Conservation (phyloP, 306 rosid genomes). For the Gillenia trifoliata region DNA sequence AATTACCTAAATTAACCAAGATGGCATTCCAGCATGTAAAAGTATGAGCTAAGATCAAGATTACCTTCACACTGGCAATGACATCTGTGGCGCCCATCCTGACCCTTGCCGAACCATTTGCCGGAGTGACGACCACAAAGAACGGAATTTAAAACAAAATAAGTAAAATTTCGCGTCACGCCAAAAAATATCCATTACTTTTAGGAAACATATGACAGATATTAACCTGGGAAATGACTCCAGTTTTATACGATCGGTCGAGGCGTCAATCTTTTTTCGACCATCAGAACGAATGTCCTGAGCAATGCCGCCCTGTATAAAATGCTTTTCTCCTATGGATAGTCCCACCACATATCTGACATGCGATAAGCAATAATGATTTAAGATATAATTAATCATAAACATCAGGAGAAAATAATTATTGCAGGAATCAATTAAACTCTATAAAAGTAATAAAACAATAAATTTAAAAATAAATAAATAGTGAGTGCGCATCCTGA, state of each 20-base stretch:
- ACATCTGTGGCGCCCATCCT: constrained; percentile 79
- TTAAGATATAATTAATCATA: background rate
- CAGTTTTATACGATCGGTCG: constrained; percentile 81
- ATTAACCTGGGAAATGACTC: constrained; percentile 65
- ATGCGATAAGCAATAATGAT: background rate
- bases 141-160: background rate
- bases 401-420: background rate
- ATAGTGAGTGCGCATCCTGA: background rate
- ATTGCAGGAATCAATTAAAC: background rate
- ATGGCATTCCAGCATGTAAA: constrained; percentile 12
- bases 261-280: constrained; percentile 61
- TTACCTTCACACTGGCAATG: constrained; percentile 86
- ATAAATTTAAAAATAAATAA: background rate
- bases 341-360: constrained; percentile 70
- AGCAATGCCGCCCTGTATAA: constrained; percentile 79
- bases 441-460: background rate
- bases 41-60: background rate
- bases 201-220: background rate
- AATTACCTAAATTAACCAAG: background rate
- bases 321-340: constrained; percentile 61
- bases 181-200: background rate
- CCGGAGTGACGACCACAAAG: constrained; percentile 37
- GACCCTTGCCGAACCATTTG: constrained; percentile 83
- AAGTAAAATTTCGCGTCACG: background rate
- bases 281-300: constrained; percentile 93